Conservation (phyloP, 2,329 filamentous ascomycete genomes). For the Endocalyx cinctus region DNA sequence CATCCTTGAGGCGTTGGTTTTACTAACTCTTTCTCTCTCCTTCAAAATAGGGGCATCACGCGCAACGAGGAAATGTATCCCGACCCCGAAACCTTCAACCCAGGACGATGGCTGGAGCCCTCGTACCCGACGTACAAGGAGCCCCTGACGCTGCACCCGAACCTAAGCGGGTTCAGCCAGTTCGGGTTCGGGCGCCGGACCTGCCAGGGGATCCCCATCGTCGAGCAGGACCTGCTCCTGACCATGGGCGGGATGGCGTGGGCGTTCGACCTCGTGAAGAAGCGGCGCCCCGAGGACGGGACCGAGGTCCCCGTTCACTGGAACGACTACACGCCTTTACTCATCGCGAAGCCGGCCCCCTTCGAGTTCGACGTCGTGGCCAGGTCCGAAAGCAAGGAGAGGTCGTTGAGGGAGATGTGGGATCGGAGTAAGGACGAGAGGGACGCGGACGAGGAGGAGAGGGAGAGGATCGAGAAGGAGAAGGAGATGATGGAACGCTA, state of each 20-base stretch:
- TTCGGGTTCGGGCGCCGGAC: conserved; percentile 53
- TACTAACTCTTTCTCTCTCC: too few relatives aligned
- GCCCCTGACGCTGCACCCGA: conserved; percentile 33
- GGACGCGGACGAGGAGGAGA: conserved; percentile 20
- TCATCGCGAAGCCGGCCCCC: conserved; percentile 38
- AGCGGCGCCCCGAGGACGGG: conserved; percentile 22
- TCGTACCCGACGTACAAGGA: conserved; percentile 35
- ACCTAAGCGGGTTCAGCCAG: conserved; percentile 35
- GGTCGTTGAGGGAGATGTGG: conserved; percentile 30
- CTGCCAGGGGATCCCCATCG: conserved; percentile 38
- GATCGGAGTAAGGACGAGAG: conserved; percentile 29
- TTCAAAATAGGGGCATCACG: conserved; percentile 44
- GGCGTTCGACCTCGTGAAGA: conserved; percentile 27
- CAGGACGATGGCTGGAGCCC: conserved; percentile 33
- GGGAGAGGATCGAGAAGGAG: background rate
- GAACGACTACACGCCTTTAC: conserved; percentile 38
- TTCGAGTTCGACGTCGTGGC: conserved; percentile 35
- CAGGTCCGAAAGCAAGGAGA: conserved; percentile 21
- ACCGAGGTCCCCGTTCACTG: conserved; percentile 34
- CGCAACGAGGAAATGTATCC: conserved; percentile 37
- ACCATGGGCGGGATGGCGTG: conserved; percentile 34
- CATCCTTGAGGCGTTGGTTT: too few relatives aligned
- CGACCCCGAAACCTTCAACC: conserved; percentile 34
- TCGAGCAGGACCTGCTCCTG: conserved; percentile 36
- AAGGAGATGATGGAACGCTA: background rate